Percentiles rank a stretch among this genome's conserved stretches.
phyloP scores from a whole-genome alignment of 2,329 filamentous ascomycete genomes.

The Hypoxylon sp. region DNA sequence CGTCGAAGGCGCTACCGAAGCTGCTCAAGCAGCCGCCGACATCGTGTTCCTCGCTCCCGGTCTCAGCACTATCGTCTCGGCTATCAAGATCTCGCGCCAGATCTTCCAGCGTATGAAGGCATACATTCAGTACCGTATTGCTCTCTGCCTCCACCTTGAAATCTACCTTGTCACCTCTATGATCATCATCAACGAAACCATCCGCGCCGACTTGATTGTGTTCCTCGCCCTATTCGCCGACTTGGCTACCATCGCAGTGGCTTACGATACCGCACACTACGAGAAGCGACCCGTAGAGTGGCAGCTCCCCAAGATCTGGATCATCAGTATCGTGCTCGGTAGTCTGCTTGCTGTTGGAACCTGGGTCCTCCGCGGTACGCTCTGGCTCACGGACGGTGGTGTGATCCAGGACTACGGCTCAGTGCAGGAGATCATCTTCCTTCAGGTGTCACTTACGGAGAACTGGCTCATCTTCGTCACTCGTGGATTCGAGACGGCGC shows the following conservation, averaged over 20 bases:
- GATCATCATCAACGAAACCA: constrained; percentile 77
- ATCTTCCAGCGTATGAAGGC: constrained; percentile 78
- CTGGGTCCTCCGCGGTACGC: constrained; percentile 71
- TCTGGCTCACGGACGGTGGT: constrained; percentile 72
- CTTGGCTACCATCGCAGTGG: constrained; percentile 75
- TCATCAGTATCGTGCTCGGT: constrained; percentile 72
- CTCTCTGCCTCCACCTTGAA: constrained; percentile 71
- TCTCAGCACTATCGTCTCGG: constrained; percentile 71
- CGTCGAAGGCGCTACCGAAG: constrained; percentile 72
- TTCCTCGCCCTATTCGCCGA: constrained; percentile 78
- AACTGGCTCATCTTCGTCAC: constrained; percentile 84
- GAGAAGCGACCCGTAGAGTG: constrained; percentile 75
- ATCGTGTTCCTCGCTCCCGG: constrained; percentile 74
- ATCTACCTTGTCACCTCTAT: constrained; percentile 77
- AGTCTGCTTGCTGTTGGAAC: constrained; percentile 69
- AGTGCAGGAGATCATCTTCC: constrained; percentile 77
- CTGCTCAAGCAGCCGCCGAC: constrained; percentile 71
- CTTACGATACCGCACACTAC: constrained; percentile 77
- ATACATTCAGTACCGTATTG: constrained; percentile 75
- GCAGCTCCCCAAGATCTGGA: constrained; percentile 79
- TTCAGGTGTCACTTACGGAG: constrained; percentile 75
- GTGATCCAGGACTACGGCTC: constrained; percentile 77
- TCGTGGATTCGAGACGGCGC: constrained; percentile 72
- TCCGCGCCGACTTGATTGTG: constrained; percentile 72
- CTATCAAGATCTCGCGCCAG: constrained; percentile 73